Base-by-base conservation (phyloP, 2,329 filamentous ascomycete genomes). In the Graphilbum fragrans region DNA sequence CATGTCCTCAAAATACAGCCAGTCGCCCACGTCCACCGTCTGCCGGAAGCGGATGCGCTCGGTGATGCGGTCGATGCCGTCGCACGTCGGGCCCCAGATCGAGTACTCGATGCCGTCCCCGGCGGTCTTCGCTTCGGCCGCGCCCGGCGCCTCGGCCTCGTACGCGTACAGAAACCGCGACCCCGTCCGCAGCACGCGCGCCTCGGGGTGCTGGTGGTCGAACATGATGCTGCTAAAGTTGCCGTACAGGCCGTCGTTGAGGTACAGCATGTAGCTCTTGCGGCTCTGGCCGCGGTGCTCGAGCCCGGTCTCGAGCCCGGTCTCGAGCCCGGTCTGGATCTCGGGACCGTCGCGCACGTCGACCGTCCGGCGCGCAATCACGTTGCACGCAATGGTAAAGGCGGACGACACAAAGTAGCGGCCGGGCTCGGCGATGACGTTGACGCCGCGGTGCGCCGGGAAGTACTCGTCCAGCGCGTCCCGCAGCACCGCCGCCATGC, bases 141-240 rank as follows among this genome's bases (percentile, higher is more conserved):
- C 35, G 16, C 35, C 39, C 23, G 63, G 62, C 39, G 67, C 59
- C n/a, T 72, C 66, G 52, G 64, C 55, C 49, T 65, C 43, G 10
- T 32, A 5, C 29, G 11, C 64, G 58, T 80, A 80, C 55, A 77
- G 57, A 47, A 74, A 72, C 45, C 67, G 65, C 47, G 70, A 62
- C 46, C 71, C 68, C 18, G 72, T 67, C 50, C 78, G 80, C 41
- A 98, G 70, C 44, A 96, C 74, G 62, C 83, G 85, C 42, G 90
- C 86, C 36, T 83, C 65, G 1, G 92, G 92, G 54, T 93, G 76
- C 70, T 98, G 92, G 63, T 96, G 92, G 57, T 96, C 92, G 60
- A 95, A 98, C 70, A 96, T 94, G 72, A 96, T 96, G 76, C 87
- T 93, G 50, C 86, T 94, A 58, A 98, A 96, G 67, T 96, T 96